Evolutionary conservation across 177 flowering plant species (phyloP).

Genomic region (Vitis hybrid): DNA sequence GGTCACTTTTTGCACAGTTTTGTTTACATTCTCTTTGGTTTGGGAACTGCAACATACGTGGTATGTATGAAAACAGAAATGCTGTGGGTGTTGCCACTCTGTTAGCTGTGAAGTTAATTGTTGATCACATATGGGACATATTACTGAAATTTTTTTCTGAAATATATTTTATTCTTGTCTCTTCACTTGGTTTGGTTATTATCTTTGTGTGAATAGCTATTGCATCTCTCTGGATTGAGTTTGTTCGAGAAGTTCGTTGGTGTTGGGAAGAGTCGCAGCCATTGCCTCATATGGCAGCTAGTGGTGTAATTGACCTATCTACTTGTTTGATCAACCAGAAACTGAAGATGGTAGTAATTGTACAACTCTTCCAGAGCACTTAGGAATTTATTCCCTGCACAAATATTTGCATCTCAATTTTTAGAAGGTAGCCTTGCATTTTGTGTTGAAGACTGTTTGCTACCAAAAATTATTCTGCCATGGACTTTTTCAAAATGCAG

Average conservation of each 20-base stretch:
- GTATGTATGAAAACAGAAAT: constrained; percentile 37
- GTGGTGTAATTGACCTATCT: constrained; percentile 72
- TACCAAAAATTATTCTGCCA: no score
- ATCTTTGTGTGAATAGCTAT: constrained; percentile 58
- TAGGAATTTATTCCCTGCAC: constrained; percentile 4
- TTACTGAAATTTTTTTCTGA: background rate
- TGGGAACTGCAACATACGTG: constrained; percentile 91
- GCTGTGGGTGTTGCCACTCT: background rate
- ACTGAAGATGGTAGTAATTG: constrained; percentile 76
- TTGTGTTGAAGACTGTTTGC: no score
- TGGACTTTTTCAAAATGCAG: no score
- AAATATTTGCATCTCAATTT: background rate
- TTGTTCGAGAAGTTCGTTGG: constrained; percentile 97
- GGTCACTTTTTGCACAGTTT: constrained; percentile 88
- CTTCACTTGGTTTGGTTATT: background rate
- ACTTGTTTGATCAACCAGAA: constrained; percentile 92
- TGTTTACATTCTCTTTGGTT: constrained; percentile 89
- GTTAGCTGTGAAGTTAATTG: background rate
- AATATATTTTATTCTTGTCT: background rate
- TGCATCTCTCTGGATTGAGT: constrained; percentile 93
- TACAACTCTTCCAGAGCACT: background rate
- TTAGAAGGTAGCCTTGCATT: background rate
- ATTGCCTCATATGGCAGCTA: constrained; percentile 69
- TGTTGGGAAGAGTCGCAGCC: constrained; percentile 97
- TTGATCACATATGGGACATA: background rate